Evolutionary conservation across 345 rosid genomes (phyloP).

Genomic region (Salix udensis): DNA sequence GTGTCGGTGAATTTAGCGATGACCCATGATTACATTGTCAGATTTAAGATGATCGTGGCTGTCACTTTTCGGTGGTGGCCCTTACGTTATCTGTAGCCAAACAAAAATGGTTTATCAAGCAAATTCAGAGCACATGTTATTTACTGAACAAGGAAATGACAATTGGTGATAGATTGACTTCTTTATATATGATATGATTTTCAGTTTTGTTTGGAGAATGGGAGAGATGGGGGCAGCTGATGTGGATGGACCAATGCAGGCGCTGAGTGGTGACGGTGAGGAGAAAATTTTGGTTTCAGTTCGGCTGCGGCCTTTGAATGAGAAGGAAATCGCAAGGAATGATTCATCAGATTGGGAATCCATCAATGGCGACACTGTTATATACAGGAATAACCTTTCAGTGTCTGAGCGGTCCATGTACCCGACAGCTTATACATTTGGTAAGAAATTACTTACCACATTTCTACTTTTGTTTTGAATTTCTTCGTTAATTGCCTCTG

Average conservation of each 20-base stretch:
- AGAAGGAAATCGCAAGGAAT: slow-evolving; percentile 61
- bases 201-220: slow-evolving; percentile 16
- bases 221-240: slow-evolving; percentile 46
- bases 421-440: slow-evolving; percentile 82
- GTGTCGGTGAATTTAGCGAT: slow-evolving; percentile 33
- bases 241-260: slow-evolving; percentile 52
- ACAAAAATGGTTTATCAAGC: slow-evolving; percentile 13
- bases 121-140: slow-evolving; percentile 1
- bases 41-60: slow-evolving; percentile 30
- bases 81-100: slow-evolving; percentile 24
- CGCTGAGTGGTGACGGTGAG: slow-evolving; percentile 27
- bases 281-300: slow-evolving; percentile 85
- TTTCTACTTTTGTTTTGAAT: slow-evolving; percentile 1
- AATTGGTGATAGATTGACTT: neutral
- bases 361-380: slow-evolving; percentile 59
- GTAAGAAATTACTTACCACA: slow-evolving; percentile 40
- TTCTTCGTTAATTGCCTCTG: neutral
- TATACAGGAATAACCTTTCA: slow-evolving; percentile 67
- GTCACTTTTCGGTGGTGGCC: slow-evolving; percentile 37
- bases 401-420: slow-evolving; percentile 85
- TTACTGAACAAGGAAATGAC: slow-evolving; percentile 16
- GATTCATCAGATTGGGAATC: slow-evolving; percentile 96
- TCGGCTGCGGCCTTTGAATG: slow-evolving; percentile 81
- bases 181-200: slow-evolving; percentile 14
- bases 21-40: slow-evolving; percentile 43